Evolutionary conservation across 148 eudicot species (phyloP), one percentile per base, ranked within the genome.

Genomic region (Rhododendron henanense): DNA sequence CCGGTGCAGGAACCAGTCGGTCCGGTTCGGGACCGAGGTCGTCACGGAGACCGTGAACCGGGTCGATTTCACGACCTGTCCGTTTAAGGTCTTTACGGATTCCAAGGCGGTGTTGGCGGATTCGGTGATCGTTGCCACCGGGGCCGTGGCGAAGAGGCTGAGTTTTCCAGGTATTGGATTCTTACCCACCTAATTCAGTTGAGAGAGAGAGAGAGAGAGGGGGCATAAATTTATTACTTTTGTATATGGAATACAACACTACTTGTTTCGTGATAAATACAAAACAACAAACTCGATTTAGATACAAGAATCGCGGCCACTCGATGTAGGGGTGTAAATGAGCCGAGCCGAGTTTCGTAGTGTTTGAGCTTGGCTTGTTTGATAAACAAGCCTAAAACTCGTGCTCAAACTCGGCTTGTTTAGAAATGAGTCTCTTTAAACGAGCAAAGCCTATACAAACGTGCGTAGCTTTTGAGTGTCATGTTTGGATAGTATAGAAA

Each of bases 61-160:
- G 3, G 98, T 96, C 25, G 95, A 96, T 55, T 92, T 96, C 61
- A 61, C 88, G 1, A 14, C 85, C 2, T 45, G 55, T 21, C 98
- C 98, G 9, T 96, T 94, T 41, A 90, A 82, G 69, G 61, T 96
- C 15, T 85, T 86, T 19, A 76, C 93, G 7, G 95, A 91, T 71
- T 87, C 89, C 0, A 85, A 65, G 69, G 50, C 89, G 3, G 96
- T 96, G 1, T 21, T 87, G 2, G 98, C 98, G 28, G 98, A 96
- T n/a, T 82, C 98, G 1, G 96, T 96, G 2, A 87, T 96, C 2
- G 79, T 96, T 0, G 94, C 98, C 1, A 96, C 98, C 3, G 98
- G 98, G 0, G 98, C 98, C 0, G 98, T 94, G 1, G 98, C 98
- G 1, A 93, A 90, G 74, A 88, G 89, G 50, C 86, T 96, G 35